Evolutionary conservation across 495 filamentous ascomycete genomes (phyloP), one percentile per base, ranked within the genome.

Genomic region (Aspergillus ostianus): DNA sequence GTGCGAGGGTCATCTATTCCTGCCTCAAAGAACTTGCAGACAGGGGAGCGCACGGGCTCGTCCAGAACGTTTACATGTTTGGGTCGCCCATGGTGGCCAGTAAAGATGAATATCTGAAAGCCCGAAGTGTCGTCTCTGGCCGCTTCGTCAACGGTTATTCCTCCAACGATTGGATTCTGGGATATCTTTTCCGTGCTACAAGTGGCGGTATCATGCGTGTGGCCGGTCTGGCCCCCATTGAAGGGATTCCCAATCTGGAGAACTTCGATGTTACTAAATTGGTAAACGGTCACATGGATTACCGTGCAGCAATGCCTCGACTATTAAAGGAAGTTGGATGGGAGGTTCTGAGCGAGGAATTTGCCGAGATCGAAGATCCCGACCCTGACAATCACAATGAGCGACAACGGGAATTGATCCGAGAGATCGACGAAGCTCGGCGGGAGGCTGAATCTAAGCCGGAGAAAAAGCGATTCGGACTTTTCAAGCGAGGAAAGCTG

Each of bases 41-140:
- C 15, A 89, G 85, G 60, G 92, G 91, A n/a, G 92, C 92, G n/a
- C 85, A 86, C 58, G 94, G 95, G 2, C 78, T 99, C 6, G 82
- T 99, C 3, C 93, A 99, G 62, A 98, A 98, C 65, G 95, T 94
- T 4, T 98, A 93, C 70, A 77, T 98, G 18, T 98, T 98, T 66
- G 94, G 94, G 17, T 90, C 90, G 13, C 94, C 94, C 8, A 80
- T 96, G 18, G 93, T 99, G 15, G 90, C 91, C 13, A 97, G 91
- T 69, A 89, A 86, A 58, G 94, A 98, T 58, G 95, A 99, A 58
- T 98, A 93, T 69, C 68, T 92, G 19, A 87, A 84, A 61, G 90
- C 87, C 9, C 84, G 90, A 45, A 84, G 87, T 30, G 90, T 96
- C 7, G 90, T 99, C 1, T 82, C 90, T 10, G 94, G 95, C 6